phyloP scores from a whole-genome alignment of 371 early-diverging fungal species.

The Mortierella sp. region DNA sequence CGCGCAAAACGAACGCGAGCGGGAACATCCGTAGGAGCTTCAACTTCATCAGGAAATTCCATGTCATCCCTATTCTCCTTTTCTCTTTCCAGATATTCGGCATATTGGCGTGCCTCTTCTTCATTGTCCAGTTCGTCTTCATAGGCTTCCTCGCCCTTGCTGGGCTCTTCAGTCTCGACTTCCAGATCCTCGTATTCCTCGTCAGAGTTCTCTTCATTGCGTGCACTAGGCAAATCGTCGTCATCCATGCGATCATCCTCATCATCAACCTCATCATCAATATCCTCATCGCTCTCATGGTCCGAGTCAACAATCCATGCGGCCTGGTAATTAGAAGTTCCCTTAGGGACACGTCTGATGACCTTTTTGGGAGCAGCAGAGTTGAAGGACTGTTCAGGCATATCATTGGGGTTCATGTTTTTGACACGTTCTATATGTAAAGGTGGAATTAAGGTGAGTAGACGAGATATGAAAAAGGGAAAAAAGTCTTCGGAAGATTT shows the following conservation, averaged over 20 bases:
- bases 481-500: neutral
- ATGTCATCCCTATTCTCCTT: constrained; percentile 77
- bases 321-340: constrained; percentile 96
- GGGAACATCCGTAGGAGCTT: constrained; percentile 88
- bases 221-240: constrained; percentile 62
- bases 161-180: constrained; percentile 59
- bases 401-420: constrained; percentile 60
- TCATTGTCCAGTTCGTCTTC: constrained; percentile 64
- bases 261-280: constrained; percentile 75
- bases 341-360: constrained; percentile 89
- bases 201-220: constrained; percentile 61
- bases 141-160: constrained; percentile 54
- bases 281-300: constrained; percentile 68
- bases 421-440: constrained; percentile 33
- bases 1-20: constrained; percentile 90
- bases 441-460: neutral
- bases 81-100: constrained; percentile 81
- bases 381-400: constrained; percentile 53
- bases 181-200: constrained; percentile 88
- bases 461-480: neutral
- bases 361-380: constrained; percentile 51
- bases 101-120: constrained; percentile 64
- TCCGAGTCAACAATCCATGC: constrained; percentile 95
- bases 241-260: constrained; percentile 64
- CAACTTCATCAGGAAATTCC: constrained; percentile 97